Base-by-base conservation (phyloP, 352 stramenopile genomes). In the Phytopythium helicoides region DNA sequence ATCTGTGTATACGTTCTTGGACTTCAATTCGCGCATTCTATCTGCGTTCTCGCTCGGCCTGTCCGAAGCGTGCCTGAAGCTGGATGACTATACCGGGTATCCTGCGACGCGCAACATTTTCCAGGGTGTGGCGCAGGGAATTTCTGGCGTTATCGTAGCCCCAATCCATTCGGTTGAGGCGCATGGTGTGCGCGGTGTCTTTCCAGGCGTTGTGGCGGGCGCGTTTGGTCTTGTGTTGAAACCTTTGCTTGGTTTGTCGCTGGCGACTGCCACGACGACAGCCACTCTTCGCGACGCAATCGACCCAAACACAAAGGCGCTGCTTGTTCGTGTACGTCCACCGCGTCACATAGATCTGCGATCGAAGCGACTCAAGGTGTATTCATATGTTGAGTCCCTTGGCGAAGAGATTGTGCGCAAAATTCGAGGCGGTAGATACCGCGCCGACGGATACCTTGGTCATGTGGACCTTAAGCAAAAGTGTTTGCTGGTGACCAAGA, bases 11-110 rank as follows among this genome's bases (percentile, higher is more conserved):
- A 93, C 86, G 3, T 77, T 93, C 33, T 61, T 95, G 40, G 86
- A 95, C 52, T 95, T 95, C 59, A 85, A 91, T 37, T 81, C 86
- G 31, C 83, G 86, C n/a, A 95, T 95, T 61, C 58, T 93, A 7
- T 88, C 79, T 9, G 85, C 83, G 6, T 84, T 82, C 26, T 86
- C 84, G 4, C 71, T 95, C 1, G 86, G 86, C 19, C 60, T 95
- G 6, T 91, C 86, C 0, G 86, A 95, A 49, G 86, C 86, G 2
- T 95, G 86, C 47, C 59, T 92, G 35, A 93, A 92, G 56, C 50
- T 95, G 41, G 86, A 95, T 42, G 83, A 92, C 64, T 95, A 95
- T 65, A 94, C 86, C 6, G 86, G 83, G 8, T 95, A 95, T 35
- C 80, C 80, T 5, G 80, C 83, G 6, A 92, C 86, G 8, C 75